These are phyloP conservation scores for Pouteria glomerata DNA, from an alignment of 148 eudicot genomes.

Conservation along the genomic window DNA sequence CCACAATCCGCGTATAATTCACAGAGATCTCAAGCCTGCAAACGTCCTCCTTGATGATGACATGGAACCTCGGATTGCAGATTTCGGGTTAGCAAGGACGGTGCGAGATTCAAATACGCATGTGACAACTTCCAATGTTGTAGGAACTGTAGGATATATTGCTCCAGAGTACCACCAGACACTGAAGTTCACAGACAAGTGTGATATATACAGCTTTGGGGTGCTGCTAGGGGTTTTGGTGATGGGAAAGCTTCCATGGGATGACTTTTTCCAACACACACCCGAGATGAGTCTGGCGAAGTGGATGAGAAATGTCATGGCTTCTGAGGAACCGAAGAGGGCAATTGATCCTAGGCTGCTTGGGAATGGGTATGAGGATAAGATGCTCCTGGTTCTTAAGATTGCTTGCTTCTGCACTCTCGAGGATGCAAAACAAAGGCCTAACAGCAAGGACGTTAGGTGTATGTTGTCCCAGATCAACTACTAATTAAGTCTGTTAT, in stretches of 20 bases:
- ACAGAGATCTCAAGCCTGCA: slow-evolving; percentile 86
- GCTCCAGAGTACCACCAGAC: slow-evolving; percentile 91
- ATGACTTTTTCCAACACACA: slow-evolving; percentile 56
- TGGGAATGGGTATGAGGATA: slow-evolving; percentile 73
- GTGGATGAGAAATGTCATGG: slow-evolving; percentile 75
- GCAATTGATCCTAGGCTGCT: slow-evolving; percentile 59
- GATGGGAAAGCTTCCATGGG: slow-evolving; percentile 70
- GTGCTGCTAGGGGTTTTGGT: slow-evolving; percentile 63
- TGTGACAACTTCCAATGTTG: slow-evolving; percentile 53
- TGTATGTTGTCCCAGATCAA: slow-evolving; percentile 71
- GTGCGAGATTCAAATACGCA: slow-evolving; percentile 69
- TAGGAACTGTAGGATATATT: slow-evolving; percentile 80
- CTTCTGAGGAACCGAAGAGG: slow-evolving; percentile 51
- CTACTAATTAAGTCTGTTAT: slow-evolving; percentile 15
- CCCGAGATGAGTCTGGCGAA: slow-evolving; percentile 57
- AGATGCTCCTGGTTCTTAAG: slow-evolving; percentile 81
- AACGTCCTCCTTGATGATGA: slow-evolving; percentile 79
- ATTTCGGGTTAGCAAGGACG: slow-evolving; percentile 87
- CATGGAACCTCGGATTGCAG: slow-evolving; percentile 80
- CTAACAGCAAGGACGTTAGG: slow-evolving; percentile 70
- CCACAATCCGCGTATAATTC: slow-evolving; percentile 61
- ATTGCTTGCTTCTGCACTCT: slow-evolving; percentile 81
- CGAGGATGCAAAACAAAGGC: slow-evolving; percentile 84
- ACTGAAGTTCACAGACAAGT: slow-evolving; percentile 70
- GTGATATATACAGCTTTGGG: slow-evolving; percentile 80